Evolutionary conservation across 495 filamentous ascomycete genomes (phyloP).

Genomic region (Friedmanniomyces simplex): DNA sequence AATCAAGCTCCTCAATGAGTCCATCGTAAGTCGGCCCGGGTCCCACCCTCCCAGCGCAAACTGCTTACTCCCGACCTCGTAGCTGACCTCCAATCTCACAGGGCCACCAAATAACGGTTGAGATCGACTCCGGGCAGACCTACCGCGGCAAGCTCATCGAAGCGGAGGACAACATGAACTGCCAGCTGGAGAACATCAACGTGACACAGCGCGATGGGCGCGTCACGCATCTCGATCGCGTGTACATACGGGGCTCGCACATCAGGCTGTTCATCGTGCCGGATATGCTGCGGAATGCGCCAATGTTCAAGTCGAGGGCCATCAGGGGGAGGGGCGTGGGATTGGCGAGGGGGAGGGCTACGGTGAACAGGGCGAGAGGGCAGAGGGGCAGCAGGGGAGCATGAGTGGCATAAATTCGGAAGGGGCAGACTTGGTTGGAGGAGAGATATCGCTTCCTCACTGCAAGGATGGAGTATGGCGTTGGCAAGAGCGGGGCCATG

Average conservation of each 20-base stretch:
- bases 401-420: no score
- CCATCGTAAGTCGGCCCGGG: conserved; percentile 52
- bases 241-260: conserved; percentile 95
- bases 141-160: conserved; percentile 97
- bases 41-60: conserved; percentile 10
- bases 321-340: conserved; percentile 88
- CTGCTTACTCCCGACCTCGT: conserved; percentile 8
- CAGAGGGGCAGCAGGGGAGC: conserved; percentile 21
- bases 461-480: background rate
- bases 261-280: conserved; percentile 99
- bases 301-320: conserved; percentile 92
- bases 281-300: conserved; percentile 96
- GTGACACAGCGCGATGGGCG: conserved; percentile 96
- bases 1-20: conserved; percentile 97
- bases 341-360: conserved; percentile 88
- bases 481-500: no score
- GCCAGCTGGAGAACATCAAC: conserved; percentile 97
- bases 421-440: no score
- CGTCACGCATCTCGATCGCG: conserved; percentile 95
- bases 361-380: conserved; percentile 86
- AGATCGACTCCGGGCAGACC: conserved; percentile 91
- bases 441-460: background rate
- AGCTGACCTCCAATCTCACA: conserved; percentile 36
- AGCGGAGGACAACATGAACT: conserved; percentile 99
- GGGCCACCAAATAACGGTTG: conserved; percentile 95